Evolutionary conservation across 495 filamentous ascomycete species (phyloP), one percentile per base, ranked within the genome.

Genomic region (Aspergillus ostianus): DNA sequence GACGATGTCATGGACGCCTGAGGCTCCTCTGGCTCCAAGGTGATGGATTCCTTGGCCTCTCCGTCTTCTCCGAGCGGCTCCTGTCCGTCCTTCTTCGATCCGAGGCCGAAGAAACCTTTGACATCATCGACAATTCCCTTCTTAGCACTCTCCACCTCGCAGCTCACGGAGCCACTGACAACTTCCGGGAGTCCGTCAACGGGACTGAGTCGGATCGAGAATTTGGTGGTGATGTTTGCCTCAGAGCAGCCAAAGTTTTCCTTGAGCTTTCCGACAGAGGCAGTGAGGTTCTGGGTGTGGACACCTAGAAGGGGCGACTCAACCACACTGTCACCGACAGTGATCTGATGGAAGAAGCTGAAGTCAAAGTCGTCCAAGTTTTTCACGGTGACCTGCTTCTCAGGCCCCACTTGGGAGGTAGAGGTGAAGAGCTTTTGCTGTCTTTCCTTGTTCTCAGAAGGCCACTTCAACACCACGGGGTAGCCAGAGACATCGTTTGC

Each of bases 101-200:
- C 94, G 66, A 97, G 90, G 17, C 95, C 95, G 67, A 98, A 93
- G 59, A 96, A 85, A 56, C 88, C 91, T 79, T 99, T 99, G 68
- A 98, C 89, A 46, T 90, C 90, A 64, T 97, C 95, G 44, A 93
- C 85, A 30, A 98, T 86, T 21, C 85, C 89, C 67, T 90, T 89
- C 76, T 91, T 93, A 57, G 87, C 86, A 12, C 73, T 82, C 44
- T 87, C 84, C 45, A 89, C 82, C 70, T 93, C 90, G 64, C 94
- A 99, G 72, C 93, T 92, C 7, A 94, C 88, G 56, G 83, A 83
- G 26, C 88, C 89, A 62, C 83, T 82, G 30, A 84, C 71, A 49
- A 98, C 84, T 56, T 91, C 90, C 4, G 94, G 92, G 61, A 94
- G 84, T n/a, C 92, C 93, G 64, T 92, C 81, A 41, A 87, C 80